Percentiles rank a stretch among this genome's conserved stretches.
Evolutionary conservation across 2,329 filamentous ascomycete genomes (phyloP).

Genomic region (Colletotrichum eremochloae): DNA sequence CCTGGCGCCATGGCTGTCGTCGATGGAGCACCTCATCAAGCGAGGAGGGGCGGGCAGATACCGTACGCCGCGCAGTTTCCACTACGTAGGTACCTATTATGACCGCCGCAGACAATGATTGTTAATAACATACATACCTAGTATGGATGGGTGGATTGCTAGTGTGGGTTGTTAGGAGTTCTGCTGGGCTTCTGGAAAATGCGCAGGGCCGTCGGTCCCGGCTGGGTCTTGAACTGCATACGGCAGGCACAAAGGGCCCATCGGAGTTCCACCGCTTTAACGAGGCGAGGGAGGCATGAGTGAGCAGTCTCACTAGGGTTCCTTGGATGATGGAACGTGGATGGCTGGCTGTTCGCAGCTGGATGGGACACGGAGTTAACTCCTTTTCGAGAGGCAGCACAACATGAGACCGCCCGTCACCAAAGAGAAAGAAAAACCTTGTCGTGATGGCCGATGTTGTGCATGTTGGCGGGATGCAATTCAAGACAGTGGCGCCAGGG

Average conservation of each 20-base stretch:
- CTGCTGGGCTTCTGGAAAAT: conserved; percentile 40
- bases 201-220: conserved; percentile 31
- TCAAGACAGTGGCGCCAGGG: conserved; percentile 22
- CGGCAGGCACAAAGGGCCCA: conserved; percentile 23
- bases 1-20: neutral
- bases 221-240: conserved; percentile 20
- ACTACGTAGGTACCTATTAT: too few species aligned
- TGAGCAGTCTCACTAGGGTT: neutral
- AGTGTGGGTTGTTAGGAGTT: conserved; percentile 8
- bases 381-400: neutral
- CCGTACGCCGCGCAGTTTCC: neutral
- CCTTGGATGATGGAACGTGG: conserved; percentile 3
- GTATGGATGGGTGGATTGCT: neutral
- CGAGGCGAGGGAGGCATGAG: conserved; percentile 17
- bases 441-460: conserved; percentile 31
- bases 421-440: conserved; percentile 1
- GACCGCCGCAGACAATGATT: neutral
- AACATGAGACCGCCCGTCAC: neutral
- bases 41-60: neutral
- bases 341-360: conserved; percentile 15
- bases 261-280: conserved; percentile 38
- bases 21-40: neutral
- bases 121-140: neutral
- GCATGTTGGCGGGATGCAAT: conserved; percentile 31
- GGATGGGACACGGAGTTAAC: neutral